A percentile compares a stretch with the other conserved stretches of the same genome.
phyloP scores from a whole-genome alignment of 1,139 yeast species.

The Geotrichum citri-aurantii region DNA sequence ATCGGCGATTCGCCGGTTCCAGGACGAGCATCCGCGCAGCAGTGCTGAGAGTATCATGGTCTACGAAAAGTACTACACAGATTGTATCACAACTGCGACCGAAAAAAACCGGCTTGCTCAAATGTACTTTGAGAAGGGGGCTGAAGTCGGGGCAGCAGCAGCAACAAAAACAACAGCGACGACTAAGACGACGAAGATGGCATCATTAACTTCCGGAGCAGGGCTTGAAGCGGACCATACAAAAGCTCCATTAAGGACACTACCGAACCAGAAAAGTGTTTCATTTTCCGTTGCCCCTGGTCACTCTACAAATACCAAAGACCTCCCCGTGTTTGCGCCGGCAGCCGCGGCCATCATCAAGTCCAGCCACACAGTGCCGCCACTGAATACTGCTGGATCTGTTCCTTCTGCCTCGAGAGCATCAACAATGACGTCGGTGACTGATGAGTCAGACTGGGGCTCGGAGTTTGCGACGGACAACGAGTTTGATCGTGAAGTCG shows the following conservation, averaged over 20 bases:
- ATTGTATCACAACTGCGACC: not conserved
- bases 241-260: not conserved
- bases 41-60: slow-evolving; percentile 4
- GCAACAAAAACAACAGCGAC: no score
- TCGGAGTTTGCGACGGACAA: not conserved
- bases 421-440: not conserved
- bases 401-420: not conserved
- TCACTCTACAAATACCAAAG: no score
- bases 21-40: not conserved
- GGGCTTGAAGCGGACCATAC: no score
- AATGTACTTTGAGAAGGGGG: not conserved
- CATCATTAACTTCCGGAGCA: no score
- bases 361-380: not conserved
- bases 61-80: slow-evolving; percentile 13
- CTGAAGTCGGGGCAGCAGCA: not conserved
- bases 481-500: not conserved
- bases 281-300: not conserved
- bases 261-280: not conserved
- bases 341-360: not conserved
- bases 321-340: no score
- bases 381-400: not conserved
- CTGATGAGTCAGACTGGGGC: not conserved
- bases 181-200: no score
- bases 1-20: not conserved
- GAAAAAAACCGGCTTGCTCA: not conserved